Base-by-base conservation (phyloP, 2,329 filamentous ascomycete genomes). In the Pseudomassariella vexata region DNA sequence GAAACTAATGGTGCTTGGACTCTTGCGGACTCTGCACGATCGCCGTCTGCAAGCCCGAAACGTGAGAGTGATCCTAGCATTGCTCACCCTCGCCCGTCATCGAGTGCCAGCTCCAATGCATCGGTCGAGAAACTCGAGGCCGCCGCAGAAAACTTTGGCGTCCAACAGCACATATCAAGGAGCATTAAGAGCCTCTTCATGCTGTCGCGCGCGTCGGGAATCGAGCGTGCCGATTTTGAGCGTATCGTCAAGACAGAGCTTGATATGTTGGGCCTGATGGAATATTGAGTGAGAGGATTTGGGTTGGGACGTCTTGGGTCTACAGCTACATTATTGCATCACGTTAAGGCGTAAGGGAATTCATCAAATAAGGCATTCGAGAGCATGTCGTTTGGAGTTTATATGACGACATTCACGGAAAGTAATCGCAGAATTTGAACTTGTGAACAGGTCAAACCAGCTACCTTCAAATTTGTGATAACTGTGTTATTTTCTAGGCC, bases 111-210 rank as follows among this genome's bases (percentile, higher is more conserved):
- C 53, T 71, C 73, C 42, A 68, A 64, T 62, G 69, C 62, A 50
- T 73, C 76, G 5, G 70, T 87, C 3, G 80, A 81, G 38, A 75
- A 67, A 47, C 66, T 79, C 18, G 75, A 80, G 44, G 67, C 69
- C 29, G 64, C 62, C 11, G 74, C 73, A 3, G 67, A 64, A 23
- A 66, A 65, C 57, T 73, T 82, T 34, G 83, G 79, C 10, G 76
- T 92, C 34, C 84, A 83, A 56, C 81, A 88, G 57, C 85, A 90
- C 57, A 78, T 92, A 26, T 80, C 79, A 21, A 79, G 82, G 7
- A 84, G 79, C 49, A 73, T 92, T 35, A 82, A 85, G 64, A 88
- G 82, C 55, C 57, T 92, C 42, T 90, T 78, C 55, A 61, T 82
- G 42, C 59, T 92, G 40, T 79, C 84, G 16, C 73, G 72, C 24